A percentile compares a stretch with the other conserved stretches of the same genome.
phyloP scores from a whole-genome alignment of 2,329 filamentous ascomycete species.

The Ceratocystis destructans region DNA sequence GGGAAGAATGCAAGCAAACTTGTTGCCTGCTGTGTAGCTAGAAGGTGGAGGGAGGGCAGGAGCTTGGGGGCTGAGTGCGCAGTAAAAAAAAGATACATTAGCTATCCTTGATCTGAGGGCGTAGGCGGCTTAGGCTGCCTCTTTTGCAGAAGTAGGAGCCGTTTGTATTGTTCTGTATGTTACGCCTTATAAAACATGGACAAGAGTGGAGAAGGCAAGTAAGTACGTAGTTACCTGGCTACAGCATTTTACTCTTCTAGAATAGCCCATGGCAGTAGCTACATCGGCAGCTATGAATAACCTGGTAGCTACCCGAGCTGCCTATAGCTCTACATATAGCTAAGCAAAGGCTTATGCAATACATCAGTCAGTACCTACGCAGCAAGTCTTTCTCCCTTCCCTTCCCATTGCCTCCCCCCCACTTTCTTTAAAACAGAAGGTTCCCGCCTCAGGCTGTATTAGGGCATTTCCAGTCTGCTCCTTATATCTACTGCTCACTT shows the following conservation, averaged over 20 bases:
- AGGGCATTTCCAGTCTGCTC: neutral
- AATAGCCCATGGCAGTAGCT: neutral
- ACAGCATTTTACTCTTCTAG: neutral
- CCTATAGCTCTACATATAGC: neutral
- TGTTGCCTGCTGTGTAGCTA: no score
- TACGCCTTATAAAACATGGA: neutral
- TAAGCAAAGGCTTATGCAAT: slow-evolving; percentile 1
- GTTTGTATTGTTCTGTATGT: neutral
- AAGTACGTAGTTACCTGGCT: neutral
- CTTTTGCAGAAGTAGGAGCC: neutral
- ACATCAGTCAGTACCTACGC: neutral
- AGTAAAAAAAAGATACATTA: neutral
- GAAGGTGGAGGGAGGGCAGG: neutral
- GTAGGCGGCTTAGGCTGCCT: neutral
- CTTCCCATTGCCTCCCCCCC: neutral
- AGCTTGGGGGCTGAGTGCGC: neutral
- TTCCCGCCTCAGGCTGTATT: slow-evolving; percentile 6
- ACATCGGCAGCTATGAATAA: neutral
- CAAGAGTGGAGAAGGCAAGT: neutral
- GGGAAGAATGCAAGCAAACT: neutral
- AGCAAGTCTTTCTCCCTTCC: neutral
- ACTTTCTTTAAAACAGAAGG: slow-evolving; percentile 7
- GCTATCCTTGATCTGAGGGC: neutral
- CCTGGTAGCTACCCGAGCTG: neutral
- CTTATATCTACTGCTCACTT: neutral